Conservation (phyloP, 305 asterid species). For the Fraxinus greggii region DNA sequence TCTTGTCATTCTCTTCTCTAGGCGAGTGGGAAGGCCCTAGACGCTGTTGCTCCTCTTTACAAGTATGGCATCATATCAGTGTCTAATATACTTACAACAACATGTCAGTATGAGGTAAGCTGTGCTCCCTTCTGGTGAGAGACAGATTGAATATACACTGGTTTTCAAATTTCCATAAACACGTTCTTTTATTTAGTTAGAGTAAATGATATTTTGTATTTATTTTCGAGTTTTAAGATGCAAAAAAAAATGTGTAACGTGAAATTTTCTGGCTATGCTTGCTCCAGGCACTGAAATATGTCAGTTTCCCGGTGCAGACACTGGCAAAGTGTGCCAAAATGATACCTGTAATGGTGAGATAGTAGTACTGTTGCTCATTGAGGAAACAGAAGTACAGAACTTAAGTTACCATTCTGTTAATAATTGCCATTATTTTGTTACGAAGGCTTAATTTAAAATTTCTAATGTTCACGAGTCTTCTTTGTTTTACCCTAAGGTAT, state of each 20-base stretch:
- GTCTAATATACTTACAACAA: constrained; percentile 92
- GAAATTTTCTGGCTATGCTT: constrained; percentile 23
- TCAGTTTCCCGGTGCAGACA: constrained; percentile 97
- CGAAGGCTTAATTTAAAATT: neutral
- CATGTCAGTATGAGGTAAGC: constrained; percentile 95
- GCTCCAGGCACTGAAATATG: constrained; percentile 95
- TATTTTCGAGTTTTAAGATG: neutral
- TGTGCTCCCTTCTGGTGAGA: constrained; percentile 14
- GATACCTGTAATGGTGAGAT: constrained; percentile 98
- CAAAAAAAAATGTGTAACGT: constrained; percentile 22
- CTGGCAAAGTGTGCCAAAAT: constrained; percentile 99
- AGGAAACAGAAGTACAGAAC: constrained; percentile 1
- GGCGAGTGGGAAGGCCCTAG: constrained; percentile 76
- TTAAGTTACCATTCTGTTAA: neutral
- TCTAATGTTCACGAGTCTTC: neutral
- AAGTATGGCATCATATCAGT: constrained; percentile 76
- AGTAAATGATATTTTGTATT: constrained; percentile 4
- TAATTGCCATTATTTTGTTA: neutral
- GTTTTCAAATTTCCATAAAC: neutral
- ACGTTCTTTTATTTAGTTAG: neutral
- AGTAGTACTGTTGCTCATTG: constrained; percentile 15
- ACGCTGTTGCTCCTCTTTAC: constrained; percentile 94
- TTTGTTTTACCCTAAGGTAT: neutral
- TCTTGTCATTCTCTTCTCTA: constrained; percentile 35
- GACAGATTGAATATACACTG: constrained; percentile 8